Conservation (phyloP, 2,329 filamentous ascomycete genomes). For the Fusarium sp. region DNA sequence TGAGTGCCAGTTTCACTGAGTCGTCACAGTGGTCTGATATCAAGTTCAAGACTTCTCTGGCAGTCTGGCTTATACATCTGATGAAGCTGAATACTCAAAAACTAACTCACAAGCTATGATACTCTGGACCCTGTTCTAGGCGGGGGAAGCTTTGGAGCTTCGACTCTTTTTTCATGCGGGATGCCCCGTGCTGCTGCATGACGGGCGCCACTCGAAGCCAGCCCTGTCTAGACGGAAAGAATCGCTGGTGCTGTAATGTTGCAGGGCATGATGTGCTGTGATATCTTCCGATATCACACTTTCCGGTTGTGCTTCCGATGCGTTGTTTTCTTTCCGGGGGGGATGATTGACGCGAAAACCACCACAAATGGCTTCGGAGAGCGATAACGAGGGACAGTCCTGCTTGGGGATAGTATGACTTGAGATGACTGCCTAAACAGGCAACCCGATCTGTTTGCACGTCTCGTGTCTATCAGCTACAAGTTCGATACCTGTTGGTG, state of each 20-base stretch:
- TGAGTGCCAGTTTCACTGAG: conserved; percentile 6
- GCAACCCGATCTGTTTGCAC: conserved; percentile 22
- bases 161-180: conserved; percentile 33
- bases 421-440: conserved; percentile 14
- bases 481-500: neutral
- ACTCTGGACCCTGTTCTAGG: conserved; percentile 26
- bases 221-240: conserved; percentile 19
- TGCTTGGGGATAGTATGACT: conserved; percentile 7
- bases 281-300: conserved; percentile 19
- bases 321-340: conserved; percentile 10
- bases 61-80: neutral
- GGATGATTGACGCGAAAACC: conserved; percentile 5
- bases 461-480: conserved; percentile 8
- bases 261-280: conserved; percentile 17
- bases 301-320: conserved; percentile 19
- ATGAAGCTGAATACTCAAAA: neutral
- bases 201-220: conserved; percentile 26
- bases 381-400: neutral
- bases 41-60: neutral
- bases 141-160: conserved; percentile 27
- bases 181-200: conserved; percentile 41
- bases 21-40: neutral
- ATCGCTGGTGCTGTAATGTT: neutral
- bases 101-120: conserved; percentile 6
- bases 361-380: conserved; percentile 6